A percentile compares a stretch with the other conserved stretches of the same genome.
Evolutionary conservation across 805 yeast species (phyloP).

Genomic region (Candida tibetensis): DNA sequence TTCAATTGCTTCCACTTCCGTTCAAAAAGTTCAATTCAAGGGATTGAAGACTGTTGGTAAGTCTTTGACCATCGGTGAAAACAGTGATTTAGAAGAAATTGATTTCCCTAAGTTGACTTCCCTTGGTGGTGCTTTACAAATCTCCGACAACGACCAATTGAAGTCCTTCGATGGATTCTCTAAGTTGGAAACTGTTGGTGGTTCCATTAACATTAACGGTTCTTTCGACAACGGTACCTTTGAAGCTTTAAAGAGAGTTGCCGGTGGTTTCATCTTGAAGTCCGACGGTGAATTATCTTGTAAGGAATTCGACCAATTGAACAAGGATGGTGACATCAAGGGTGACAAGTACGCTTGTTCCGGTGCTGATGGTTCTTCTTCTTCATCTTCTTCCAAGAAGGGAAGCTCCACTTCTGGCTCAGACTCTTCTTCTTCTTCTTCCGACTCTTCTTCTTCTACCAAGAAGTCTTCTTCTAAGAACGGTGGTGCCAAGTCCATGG

Average conservation of each 20-base stretch:
- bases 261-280: slow-evolving; percentile 88
- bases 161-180: slow-evolving; percentile 69
- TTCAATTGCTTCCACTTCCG: slow-evolving; percentile 71
- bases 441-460: slow-evolving; percentile 20
- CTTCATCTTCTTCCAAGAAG: slow-evolving; percentile 43
- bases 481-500: slow-evolving; percentile 23
- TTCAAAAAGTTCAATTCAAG: slow-evolving; percentile 54
- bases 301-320: slow-evolving; percentile 65
- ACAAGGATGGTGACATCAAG: slow-evolving; percentile 77
- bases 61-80: slow-evolving; percentile 71
- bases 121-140: slow-evolving; percentile 90
- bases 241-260: slow-evolving; percentile 69
- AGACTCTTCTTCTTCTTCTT: slow-evolving; percentile 27
- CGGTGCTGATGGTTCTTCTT: slow-evolving; percentile 51
- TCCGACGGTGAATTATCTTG: slow-evolving; percentile 81
- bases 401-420: slow-evolving; percentile 22
- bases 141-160: slow-evolving; percentile 81
- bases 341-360: slow-evolving; percentile 85
- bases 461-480: slow-evolving; percentile 19
- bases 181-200: slow-evolving; percentile 69
- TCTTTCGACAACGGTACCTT: slow-evolving; percentile 76
- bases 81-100: slow-evolving; percentile 66
- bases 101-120: slow-evolving; percentile 67
- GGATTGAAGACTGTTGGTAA: slow-evolving; percentile 68
- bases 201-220: slow-evolving; percentile 84